Evolutionary conservation across 2,329 filamentous ascomycete genomes (phyloP).

Genomic region (Didymella sp.): DNA sequence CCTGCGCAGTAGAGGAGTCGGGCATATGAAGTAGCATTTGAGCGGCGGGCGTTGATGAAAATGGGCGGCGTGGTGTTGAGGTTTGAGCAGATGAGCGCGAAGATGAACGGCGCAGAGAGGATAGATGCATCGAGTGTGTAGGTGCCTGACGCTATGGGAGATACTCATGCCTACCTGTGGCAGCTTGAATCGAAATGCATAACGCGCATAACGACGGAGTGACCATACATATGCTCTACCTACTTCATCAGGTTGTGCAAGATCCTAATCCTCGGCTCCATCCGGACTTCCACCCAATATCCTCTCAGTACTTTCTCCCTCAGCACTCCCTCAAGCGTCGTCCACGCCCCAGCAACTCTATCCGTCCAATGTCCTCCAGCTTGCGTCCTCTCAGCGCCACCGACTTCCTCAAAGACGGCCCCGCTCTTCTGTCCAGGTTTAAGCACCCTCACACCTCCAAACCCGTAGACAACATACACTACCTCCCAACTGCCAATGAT

Average conservation of each 20-base stretch:
- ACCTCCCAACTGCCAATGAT: constrained; percentile 62
- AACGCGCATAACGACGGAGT: background rate
- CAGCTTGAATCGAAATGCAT: background rate
- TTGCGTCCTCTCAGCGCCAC: constrained; percentile 24
- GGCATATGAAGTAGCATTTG: background rate
- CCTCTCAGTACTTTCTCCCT: constrained; percentile 52
- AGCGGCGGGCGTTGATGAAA: background rate
- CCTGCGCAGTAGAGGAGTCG: constrained; percentile 12
- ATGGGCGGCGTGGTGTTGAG: background rate
- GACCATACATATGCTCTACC: background rate
- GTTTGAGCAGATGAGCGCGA: background rate
- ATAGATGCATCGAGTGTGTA: background rate
- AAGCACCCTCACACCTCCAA: constrained; percentile 59
- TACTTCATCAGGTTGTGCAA: constrained; percentile 48
- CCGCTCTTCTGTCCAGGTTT: constrained; percentile 51
- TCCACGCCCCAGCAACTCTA: constrained; percentile 34
- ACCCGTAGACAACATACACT: constrained; percentile 58
- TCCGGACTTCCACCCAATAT: constrained; percentile 62
- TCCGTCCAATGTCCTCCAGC: constrained; percentile 25
- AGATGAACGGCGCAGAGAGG: background rate
- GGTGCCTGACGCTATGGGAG: background rate
- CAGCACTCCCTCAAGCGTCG: constrained; percentile 44
- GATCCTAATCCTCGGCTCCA: constrained; percentile 62
- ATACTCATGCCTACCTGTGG: background rate
- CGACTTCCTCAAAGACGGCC: constrained; percentile 21